These are phyloP conservation scores for Phaeosphaeriaceae sp. DNA, from an alignment of 2,329 filamentous ascomycete species.

Conservation along the genomic window DNA sequence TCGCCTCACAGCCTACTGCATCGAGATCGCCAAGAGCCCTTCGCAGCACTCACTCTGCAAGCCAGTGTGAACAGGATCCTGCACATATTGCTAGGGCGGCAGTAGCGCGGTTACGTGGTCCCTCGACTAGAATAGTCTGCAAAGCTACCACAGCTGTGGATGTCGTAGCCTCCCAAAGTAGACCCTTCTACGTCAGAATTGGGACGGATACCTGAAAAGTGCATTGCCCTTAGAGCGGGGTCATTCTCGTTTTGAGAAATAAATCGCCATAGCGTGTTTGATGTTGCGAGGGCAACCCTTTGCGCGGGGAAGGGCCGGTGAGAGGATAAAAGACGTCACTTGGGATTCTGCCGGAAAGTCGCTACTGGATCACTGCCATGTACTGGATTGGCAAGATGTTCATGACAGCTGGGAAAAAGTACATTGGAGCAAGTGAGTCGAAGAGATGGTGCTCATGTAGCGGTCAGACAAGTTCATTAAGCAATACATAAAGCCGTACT, in stretches of 20 bases:
- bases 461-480: neutral
- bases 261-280: neutral
- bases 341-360: neutral
- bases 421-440: no score
- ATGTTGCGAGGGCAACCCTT: neutral
- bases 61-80: neutral
- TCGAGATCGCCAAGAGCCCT: neutral
- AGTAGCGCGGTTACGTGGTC: neutral
- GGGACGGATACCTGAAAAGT: neutral
- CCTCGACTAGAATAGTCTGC: neutral
- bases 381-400: no score
- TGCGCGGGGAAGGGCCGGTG: neutral
- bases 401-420: no score
- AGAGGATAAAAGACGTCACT: neutral
- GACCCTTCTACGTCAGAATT: neutral
- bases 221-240: neutral
- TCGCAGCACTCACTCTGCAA: neutral
- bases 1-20: neutral
- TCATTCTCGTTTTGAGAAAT: neutral
- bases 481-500: slow-evolving; percentile 2
- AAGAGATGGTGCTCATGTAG: neutral
- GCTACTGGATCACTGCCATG: no score
- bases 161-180: neutral
- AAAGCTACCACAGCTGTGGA: neutral
- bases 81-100: neutral